Evolutionary conservation across 805 yeast species (phyloP), one percentile per base, ranked within the genome.

Genomic region (Cyberlindnera euphorbiiphila): DNA sequence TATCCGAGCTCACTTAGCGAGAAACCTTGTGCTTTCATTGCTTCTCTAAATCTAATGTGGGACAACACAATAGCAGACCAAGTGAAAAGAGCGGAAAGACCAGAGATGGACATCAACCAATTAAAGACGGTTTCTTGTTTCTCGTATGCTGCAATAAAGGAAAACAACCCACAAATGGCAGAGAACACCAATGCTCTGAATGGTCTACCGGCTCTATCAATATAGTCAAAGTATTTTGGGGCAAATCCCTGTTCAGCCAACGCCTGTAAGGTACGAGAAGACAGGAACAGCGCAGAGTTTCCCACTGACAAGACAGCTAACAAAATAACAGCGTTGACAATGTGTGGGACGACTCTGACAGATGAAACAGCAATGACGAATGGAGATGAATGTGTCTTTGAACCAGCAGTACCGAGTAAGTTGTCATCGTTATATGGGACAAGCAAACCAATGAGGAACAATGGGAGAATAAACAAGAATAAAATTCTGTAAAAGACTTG

Each of bases 241-340:
- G 80, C 74, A 54, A 70, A 69, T 9, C 84, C 82, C 53, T 74
- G 78, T 24, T 71, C 79, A 13, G 81, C 76, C 47, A 81, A 61
- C 9, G 84, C n/a, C 37, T 76, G 78, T 37, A 83, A 54, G 9
- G 86, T 69, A 68, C 91, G 73, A 34, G 88, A 80, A 43, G 80
- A 73, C 12, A 81, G 85, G 57, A 71, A 83, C 28, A 81, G 75
- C 2, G 88, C 76, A 17, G 87, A 76, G 65, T 82, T 83, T 49
- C 87, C 88, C 36, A 82, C 89, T 6, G 88, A 81, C 39, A 81
- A 61, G 19, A 83, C 86, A 4, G 89, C 79, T 40, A 82, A 60
- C 63, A 83, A 65, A 48, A 83, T 81, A 28, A 82, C 86, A 15
- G 78, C 85, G 56, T 83, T 83, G 66, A 83, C 80, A 45, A 83